Evolutionary conservation across 768 basidiomycete species (phyloP).

Genomic region (Hericium coralloides): DNA sequence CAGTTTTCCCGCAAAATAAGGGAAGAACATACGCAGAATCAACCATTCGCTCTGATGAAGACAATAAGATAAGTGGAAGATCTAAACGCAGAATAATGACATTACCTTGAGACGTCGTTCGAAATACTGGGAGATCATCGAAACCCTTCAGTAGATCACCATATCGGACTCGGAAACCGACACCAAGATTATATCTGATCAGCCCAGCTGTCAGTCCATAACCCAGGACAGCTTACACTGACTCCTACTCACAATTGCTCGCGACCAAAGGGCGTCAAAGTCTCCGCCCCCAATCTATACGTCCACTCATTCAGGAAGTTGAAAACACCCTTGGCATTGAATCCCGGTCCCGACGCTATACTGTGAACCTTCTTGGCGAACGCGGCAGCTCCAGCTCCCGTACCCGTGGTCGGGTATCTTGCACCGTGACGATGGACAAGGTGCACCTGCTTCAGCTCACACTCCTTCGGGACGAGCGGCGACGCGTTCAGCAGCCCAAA

Average conservation of each 20-base stretch:
- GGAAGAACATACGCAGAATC: constrained; percentile 22
- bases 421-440: constrained; percentile 34
- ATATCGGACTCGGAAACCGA: constrained; percentile 36
- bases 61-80: not conserved
- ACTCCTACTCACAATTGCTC: constrained; percentile 25
- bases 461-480: constrained; percentile 36
- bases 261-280: constrained; percentile 41
- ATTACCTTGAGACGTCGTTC: constrained; percentile 34
- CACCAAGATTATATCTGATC: constrained; percentile 34
- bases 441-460: constrained; percentile 36
- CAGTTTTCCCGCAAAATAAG: not conserved
- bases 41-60: constrained; percentile 22
- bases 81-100: not conserved
- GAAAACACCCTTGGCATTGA: constrained; percentile 27
- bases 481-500: constrained; percentile 41
- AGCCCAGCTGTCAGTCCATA: not conserved
- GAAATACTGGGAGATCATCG: constrained; percentile 38
- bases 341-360: constrained; percentile 18
- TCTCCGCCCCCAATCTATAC: constrained; percentile 36
- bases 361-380: constrained; percentile 21
- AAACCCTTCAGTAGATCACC: constrained; percentile 36
- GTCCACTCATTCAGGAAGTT: constrained; percentile 37
- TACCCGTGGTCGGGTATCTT: constrained; percentile 30
- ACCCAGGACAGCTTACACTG: not conserved
- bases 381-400: constrained; percentile 10